Base-by-base conservation (phyloP, 1,284 basidiomycete genomes). In the Anthracocystis walkeri region DNA sequence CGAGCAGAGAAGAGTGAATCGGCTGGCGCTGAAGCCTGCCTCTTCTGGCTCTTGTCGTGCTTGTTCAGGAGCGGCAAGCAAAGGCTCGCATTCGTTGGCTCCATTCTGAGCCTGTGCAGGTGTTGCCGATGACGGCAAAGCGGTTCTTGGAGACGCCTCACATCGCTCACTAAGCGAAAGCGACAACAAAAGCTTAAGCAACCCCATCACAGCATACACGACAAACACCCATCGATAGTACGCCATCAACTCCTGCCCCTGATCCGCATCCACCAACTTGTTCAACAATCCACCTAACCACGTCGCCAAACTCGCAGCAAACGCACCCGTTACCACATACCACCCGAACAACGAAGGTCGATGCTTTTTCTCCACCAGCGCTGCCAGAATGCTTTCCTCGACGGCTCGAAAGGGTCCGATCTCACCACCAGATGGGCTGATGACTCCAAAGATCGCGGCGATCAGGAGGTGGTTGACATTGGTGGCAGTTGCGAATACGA, bases 341-440 rank as follows among this genome's bases (percentile, higher is more conserved):
- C 58, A 67, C 1, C 65, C 65, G 29, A 61, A 67, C 58, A 67
- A 18, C 11, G 21, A 33, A 12, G 65, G 49, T 40, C 58, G 18
- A 12, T 67, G 49, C 54, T 62, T 40, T n/a, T 67, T 53, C 0
- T 61, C 27, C 27, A 67, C 65, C 44, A 67, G 12, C 18, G 44
- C 42, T 7, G 65, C 65, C 14, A 67, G 20, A 7, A 67, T 61
- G 29, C 65, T 67, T 31, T 67, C 42, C 31, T 67, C 65, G 0
- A 67, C 65, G 27, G 65, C 59, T 33, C 55, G 41, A 29, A 67
- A 67, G 16, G 65, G 65, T 2, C 65, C 58, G 38, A 67, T 61
- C 58, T 67, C 65, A 4, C 35, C 41, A 0, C 65, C 65, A 0
- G 65, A 61, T 20, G 65, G 65, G 21, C 65, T 67, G 20, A 62